Conservation (phyloP, 2,329 filamentous ascomycete species). For the Cladosporium oxysporum region DNA sequence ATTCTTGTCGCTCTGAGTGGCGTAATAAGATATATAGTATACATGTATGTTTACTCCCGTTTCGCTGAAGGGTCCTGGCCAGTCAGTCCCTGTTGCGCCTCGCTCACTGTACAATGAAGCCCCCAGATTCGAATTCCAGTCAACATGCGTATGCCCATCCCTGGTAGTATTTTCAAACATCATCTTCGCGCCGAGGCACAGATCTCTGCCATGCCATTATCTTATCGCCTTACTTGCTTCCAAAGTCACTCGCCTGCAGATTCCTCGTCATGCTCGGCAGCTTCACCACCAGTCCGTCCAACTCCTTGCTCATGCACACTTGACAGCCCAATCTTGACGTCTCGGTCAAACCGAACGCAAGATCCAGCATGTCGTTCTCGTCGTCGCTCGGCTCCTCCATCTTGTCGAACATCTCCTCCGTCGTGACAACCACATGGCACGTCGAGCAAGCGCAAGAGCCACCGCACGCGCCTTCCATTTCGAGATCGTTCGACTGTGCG, state of each 20-base stretch:
- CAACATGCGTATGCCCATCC: slow-evolving; percentile 11
- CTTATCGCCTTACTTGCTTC: slow-evolving; percentile 34
- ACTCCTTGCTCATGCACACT: slow-evolving; percentile 84
- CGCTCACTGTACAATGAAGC: slow-evolving; percentile 15
- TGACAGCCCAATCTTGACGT: slow-evolving; percentile 84
- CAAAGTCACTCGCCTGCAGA: slow-evolving; percentile 90
- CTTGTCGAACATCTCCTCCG: slow-evolving; percentile 59
- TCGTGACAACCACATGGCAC: slow-evolving; percentile 82
- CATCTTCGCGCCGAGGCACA: neutral
- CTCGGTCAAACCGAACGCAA: slow-evolving; percentile 87
- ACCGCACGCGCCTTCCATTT: slow-evolving; percentile 97
- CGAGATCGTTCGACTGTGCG: slow-evolving; percentile 88
- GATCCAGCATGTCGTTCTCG: slow-evolving; percentile 82
- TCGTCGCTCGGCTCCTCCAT: slow-evolving; percentile 51
- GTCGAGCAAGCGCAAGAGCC: slow-evolving; percentile 92
- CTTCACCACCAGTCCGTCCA: slow-evolving; percentile 82
- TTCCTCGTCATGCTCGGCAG: slow-evolving; percentile 94
- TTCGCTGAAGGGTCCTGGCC: neutral
- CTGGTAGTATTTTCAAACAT: neutral
- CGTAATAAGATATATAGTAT: slow-evolving; percentile 18
- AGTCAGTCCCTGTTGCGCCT: slow-evolving; percentile 13
- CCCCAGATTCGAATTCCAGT: slow-evolving; percentile 1
- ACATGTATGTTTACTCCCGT: neutral
- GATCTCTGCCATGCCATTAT: neutral
- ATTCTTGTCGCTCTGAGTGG: slow-evolving; percentile 13